phyloP scores from a whole-genome alignment of 78 protist genomes.

The Dictyostelium firmibasis region DNA sequence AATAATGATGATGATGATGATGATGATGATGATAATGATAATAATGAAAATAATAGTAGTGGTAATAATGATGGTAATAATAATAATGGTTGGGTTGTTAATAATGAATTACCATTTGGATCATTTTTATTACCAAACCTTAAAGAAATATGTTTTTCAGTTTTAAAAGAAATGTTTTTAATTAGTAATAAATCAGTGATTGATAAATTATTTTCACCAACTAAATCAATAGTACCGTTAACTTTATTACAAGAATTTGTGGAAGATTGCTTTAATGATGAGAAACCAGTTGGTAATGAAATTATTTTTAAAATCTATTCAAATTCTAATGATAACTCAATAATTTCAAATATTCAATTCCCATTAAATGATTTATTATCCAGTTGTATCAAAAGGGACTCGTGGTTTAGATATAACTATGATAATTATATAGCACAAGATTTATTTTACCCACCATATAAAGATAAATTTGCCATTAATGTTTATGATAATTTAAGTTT shows the following conservation, averaged over 20 bases:
- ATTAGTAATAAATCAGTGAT: not conserved
- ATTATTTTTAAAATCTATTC: not conserved
- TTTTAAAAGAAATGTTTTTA: constrained; percentile 24
- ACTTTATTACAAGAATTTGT: not conserved
- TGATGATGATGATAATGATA: not conserved
- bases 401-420: not conserved
- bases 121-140: not conserved
- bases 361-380: not conserved
- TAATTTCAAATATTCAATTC: not conserved
- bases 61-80: not conserved
- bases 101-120: not conserved
- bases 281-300: constrained; percentile 46
- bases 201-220: not conserved
- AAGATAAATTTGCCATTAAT: not conserved
- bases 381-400: not conserved
- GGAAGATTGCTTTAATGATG: not conserved
- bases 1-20: not conserved
- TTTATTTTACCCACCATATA: constrained; percentile 3
- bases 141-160: constrained; percentile 6
- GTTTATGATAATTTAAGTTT: constrained; percentile 20
- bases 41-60: not conserved
- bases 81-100: not conserved
- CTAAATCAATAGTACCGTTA: not conserved
- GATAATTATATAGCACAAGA: not conserved
- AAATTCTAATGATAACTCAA: not conserved